These are phyloP conservation scores for Phytophthora europaea DNA, from an alignment of 352 stramenopile species.

Conservation along the genomic window DNA sequence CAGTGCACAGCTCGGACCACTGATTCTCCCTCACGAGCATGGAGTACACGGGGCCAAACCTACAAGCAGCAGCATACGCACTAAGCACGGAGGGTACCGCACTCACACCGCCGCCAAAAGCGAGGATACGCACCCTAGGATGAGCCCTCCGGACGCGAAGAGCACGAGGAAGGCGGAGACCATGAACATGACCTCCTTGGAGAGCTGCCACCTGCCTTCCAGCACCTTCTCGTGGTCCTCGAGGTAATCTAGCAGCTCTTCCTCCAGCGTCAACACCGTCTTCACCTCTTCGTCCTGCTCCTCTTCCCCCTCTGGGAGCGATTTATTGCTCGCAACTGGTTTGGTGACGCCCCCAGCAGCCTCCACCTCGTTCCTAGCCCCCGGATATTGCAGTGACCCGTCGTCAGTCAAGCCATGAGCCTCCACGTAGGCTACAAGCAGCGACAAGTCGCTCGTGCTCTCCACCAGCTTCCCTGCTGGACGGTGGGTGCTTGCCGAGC, in stretches of 20 bases:
- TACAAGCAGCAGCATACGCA: conserved; percentile 19
- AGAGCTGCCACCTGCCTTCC: conserved; percentile 34
- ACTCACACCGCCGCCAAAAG: background rate
- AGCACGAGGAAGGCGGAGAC: conserved; percentile 70
- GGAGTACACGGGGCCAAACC: conserved; percentile 83
- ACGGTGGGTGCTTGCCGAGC: conserved; percentile 20
- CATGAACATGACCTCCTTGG: conserved; percentile 75
- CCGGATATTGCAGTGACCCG: background rate
- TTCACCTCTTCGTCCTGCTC: conserved; percentile 9
- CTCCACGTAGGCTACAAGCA: conserved; percentile 28
- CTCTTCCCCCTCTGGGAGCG: conserved; percentile 19
- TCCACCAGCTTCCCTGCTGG: conserved; percentile 26
- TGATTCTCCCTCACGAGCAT: conserved; percentile 70
- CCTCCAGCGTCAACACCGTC: conserved; percentile 15
- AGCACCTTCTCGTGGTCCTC: background rate
- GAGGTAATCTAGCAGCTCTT: conserved; percentile 6
- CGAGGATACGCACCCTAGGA: conserved; percentile 51
- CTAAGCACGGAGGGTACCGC: background rate
- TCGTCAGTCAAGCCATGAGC: background rate
- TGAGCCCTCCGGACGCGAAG: conserved; percentile 73
- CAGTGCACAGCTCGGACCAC: conserved; percentile 70
- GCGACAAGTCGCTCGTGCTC: conserved; percentile 38
- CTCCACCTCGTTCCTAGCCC: background rate
- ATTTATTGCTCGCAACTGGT: conserved; percentile 7
- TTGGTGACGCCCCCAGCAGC: background rate